Evolutionary conservation across 805 yeast species (phyloP).

Genomic region (Ogataea trehaloabstinens): DNA sequence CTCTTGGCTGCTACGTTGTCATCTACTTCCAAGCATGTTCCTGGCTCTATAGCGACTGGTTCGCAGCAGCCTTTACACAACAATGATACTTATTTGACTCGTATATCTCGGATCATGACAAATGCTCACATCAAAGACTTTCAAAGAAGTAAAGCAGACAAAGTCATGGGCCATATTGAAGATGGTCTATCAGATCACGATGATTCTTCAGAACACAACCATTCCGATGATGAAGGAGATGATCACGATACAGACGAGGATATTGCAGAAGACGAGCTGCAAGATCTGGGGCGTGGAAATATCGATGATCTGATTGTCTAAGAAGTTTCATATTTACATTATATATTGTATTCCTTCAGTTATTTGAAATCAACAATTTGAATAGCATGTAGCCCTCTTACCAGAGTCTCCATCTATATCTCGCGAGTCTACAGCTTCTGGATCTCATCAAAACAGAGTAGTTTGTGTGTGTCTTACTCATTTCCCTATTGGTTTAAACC

Average conservation of each 20-base stretch:
- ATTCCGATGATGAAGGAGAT: conserved; percentile 27
- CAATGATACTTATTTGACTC: conserved; percentile 31
- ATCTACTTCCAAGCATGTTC: background rate
- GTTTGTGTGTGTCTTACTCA: no score
- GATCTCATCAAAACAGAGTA: no score
- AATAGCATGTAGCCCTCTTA: no score
- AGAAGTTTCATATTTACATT: no score
- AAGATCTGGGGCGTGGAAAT: conserved; percentile 2
- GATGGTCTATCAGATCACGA: conserved; percentile 14
- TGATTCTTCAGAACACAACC: conserved; percentile 31
- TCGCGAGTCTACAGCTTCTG: no score
- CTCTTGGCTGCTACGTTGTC: conserved; percentile 1
- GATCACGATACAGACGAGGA: conserved; percentile 31
- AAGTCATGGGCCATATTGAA: conserved; percentile 12
- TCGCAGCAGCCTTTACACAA: background rate
- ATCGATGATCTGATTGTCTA: conserved; percentile 2
- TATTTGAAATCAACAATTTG: no score
- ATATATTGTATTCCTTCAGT: no score
- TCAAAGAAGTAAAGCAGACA: conserved; percentile 53
- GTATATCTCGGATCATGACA: conserved; percentile 53
- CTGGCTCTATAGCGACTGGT: background rate
- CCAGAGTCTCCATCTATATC: no score
- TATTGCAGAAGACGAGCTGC: conserved; percentile 25
- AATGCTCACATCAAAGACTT: conserved; percentile 82
- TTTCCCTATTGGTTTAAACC: no score